Conservation (phyloP, 2,329 filamentous ascomycete species). For the Penicillium aurantiogriseum region DNA sequence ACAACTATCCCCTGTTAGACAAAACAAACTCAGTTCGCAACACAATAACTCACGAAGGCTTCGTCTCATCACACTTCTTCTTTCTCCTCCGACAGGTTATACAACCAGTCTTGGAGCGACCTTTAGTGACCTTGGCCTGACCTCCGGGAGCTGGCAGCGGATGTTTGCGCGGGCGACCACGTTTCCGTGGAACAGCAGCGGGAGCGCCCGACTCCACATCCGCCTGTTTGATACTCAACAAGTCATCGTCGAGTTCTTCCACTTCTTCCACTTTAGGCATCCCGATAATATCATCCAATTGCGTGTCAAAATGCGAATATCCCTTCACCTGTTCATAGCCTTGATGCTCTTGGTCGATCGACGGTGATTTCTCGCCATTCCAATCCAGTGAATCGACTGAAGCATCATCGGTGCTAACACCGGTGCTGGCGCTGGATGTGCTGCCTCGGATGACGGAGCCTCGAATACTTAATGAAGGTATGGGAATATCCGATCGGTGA, state of each 20-base stretch:
- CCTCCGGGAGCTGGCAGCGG: slow-evolving; percentile 61
- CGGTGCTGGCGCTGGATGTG: slow-evolving; percentile 27
- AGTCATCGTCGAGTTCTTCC: slow-evolving; percentile 50
- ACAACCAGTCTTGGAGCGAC: slow-evolving; percentile 59
- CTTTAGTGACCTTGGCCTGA: slow-evolving; percentile 72
- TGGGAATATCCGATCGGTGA: slow-evolving; percentile 26
- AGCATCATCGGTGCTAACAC: slow-evolving; percentile 35
- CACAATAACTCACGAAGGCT: slow-evolving; percentile 38
- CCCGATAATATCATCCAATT: slow-evolving; percentile 35
- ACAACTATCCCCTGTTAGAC: slow-evolving; percentile 23
- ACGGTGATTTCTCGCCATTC: slow-evolving; percentile 25
- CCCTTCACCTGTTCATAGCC: slow-evolving; percentile 20
- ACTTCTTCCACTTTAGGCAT: slow-evolving; percentile 57
- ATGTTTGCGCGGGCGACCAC: slow-evolving; percentile 80
- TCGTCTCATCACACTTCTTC: slow-evolving; percentile 57
- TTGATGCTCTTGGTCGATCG: slow-evolving; percentile 21
- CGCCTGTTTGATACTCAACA: slow-evolving; percentile 33
- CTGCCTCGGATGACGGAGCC: slow-evolving; percentile 31
- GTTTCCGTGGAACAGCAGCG: slow-evolving; percentile 54
- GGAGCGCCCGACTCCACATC: slow-evolving; percentile 34
- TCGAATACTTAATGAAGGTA: slow-evolving; percentile 25
- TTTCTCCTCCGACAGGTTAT: slow-evolving; percentile 60
- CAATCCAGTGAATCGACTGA: slow-evolving; percentile 34
- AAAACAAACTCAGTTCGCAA: not conserved
- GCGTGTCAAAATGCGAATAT: slow-evolving; percentile 27